Percentiles rank a stretch among this genome's conserved stretches.
These are phyloP conservation scores for Myxozyma udenii DNA, from an alignment of 805 yeast species.

Conservation along the genomic window DNA sequence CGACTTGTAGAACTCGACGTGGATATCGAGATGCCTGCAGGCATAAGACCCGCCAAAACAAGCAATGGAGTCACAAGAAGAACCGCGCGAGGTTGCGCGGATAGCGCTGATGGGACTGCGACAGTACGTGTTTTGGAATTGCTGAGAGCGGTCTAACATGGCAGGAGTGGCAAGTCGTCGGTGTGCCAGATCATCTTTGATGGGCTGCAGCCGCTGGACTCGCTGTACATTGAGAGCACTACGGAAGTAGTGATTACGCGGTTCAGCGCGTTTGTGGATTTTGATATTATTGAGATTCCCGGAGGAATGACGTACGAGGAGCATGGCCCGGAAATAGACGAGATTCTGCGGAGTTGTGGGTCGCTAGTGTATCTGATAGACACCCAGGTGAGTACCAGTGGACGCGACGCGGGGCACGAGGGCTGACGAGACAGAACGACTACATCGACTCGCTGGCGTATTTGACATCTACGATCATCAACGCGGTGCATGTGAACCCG, in stretches of 20 bases:
- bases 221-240: slow-evolving; percentile 84
- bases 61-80: no score
- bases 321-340: background rate
- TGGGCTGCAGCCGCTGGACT: slow-evolving; percentile 92
- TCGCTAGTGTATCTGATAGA: slow-evolving; percentile 93
- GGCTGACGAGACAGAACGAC: slow-evolving; percentile 54
- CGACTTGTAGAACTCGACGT: no score
- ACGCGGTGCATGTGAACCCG: slow-evolving; percentile 81
- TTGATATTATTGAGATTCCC: slow-evolving; percentile 90
- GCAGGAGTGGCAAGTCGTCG: slow-evolving; percentile 75
- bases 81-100: background rate
- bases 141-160: background rate
- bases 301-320: slow-evolving; percentile 58
- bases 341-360: slow-evolving; percentile 54
- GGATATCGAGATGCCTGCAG: no score
- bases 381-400: slow-evolving; percentile 40
- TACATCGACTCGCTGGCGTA: slow-evolving; percentile 88
- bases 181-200: slow-evolving; percentile 95
- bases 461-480: slow-evolving; percentile 80
- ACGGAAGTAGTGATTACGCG: slow-evolving; percentile 29
- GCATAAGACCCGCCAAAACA: no score
- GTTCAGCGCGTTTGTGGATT: slow-evolving; percentile 64
- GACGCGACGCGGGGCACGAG: background rate
- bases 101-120: slow-evolving; percentile 24
- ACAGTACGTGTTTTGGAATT: slow-evolving; percentile 5